phyloP scores from a whole-genome alignment of 2,329 filamentous ascomycete species.

The Trichoderma hamatum region DNA sequence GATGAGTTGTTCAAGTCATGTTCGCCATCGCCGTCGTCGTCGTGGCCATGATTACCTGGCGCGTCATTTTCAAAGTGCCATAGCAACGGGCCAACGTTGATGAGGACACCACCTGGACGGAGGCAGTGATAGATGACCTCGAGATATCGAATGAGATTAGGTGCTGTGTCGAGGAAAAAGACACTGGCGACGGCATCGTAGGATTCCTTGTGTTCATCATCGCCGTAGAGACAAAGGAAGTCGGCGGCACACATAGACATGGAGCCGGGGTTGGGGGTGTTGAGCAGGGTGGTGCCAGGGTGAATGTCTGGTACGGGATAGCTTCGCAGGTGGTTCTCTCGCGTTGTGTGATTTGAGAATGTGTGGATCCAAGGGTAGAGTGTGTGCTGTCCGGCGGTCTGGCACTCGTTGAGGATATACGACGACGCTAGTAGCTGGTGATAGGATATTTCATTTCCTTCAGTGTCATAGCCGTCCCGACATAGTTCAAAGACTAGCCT shows the following conservation, averaged over 20 bases:
- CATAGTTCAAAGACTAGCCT: conserved; percentile 88
- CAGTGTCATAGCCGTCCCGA: conserved; percentile 69
- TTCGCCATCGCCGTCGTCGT: conserved; percentile 55
- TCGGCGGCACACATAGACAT: conserved; percentile 96
- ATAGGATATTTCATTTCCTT: conserved; percentile 96
- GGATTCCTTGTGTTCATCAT: conserved; percentile 58
- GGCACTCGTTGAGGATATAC: conserved; percentile 72
- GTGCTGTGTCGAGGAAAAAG: conserved; percentile 97
- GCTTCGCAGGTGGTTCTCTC: conserved; percentile 72
- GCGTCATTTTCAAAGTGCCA: conserved; percentile 92
- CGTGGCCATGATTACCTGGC: conserved; percentile 58
- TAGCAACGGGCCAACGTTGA: conserved; percentile 87
- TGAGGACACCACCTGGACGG: conserved; percentile 74
- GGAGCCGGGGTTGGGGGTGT: conserved; percentile 51
- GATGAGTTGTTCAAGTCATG: conserved; percentile 53
- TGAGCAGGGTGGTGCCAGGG: conserved; percentile 59
- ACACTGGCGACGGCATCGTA: conserved; percentile 88
- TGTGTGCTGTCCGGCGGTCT: conserved; percentile 62
- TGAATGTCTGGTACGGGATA: conserved; percentile 82
- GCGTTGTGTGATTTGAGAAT: conserved; percentile 81
- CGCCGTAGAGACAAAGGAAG: conserved; percentile 83
- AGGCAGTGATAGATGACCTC: conserved; percentile 81
- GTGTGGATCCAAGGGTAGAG: conserved; percentile 85
- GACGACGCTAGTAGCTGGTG: conserved; percentile 89
- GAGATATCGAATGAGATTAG: conserved; percentile 88